These are phyloP conservation scores for Xylaria sp. DNA, from an alignment of 2,329 filamentous ascomycete genomes.

Conservation along the genomic window DNA sequence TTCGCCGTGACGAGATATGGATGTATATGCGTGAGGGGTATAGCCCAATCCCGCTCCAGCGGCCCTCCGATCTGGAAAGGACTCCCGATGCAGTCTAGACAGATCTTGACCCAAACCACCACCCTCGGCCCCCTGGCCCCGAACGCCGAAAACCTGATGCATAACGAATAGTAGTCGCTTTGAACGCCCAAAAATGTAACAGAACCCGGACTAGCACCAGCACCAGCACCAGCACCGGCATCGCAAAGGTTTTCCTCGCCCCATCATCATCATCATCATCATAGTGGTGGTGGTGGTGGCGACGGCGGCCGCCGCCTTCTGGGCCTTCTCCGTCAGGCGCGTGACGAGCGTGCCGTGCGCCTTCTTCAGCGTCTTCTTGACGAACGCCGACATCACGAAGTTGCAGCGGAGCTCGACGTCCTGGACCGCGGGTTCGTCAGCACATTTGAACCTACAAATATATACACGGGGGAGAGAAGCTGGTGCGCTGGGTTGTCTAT, in stretches of 20 bases:
- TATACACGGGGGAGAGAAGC: neutral
- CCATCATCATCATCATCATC: no score
- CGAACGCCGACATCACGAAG: constrained; percentile 72
- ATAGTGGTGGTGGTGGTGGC: no score
- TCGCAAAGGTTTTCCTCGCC: no score
- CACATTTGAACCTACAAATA: no score
- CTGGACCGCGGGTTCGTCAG: no score
- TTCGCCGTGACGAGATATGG: neutral
- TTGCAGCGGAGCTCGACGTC: constrained; percentile 85
- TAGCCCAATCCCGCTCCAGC: neutral
- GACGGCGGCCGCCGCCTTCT: constrained; percentile 33
- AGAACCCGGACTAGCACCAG: no score
- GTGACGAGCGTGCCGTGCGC: constrained; percentile 73
- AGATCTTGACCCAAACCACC: neutral
- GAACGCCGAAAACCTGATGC: neutral
- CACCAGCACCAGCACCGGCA: no score
- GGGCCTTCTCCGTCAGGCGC: constrained; percentile 57
- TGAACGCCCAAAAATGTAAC: neutral
- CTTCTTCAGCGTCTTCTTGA: constrained; percentile 81
- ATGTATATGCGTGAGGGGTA: no score
- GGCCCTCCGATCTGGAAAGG: no score
- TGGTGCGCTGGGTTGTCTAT: neutral
- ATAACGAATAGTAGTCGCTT: neutral
- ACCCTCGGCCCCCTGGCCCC: neutral
- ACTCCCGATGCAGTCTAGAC: neutral